A percentile compares a stretch with the other conserved stretches of the same genome.
These are phyloP conservation scores for Schoenoplectus triqueter DNA, from an alignment of 202 grass and related monocot genomes.

Conservation along the genomic window DNA sequence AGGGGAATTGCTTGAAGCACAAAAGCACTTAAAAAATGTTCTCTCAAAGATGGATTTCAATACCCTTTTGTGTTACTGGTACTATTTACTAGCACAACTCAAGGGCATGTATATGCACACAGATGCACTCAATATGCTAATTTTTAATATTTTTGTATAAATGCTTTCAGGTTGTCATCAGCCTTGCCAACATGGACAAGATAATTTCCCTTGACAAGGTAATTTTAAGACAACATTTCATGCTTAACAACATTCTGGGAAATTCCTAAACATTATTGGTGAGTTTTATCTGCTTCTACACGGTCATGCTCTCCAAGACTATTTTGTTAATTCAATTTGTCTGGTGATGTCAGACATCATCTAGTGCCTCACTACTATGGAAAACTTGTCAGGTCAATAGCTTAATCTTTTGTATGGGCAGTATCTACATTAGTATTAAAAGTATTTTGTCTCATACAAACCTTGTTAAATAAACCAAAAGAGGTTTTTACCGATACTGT, in stretches of 20 bases:
- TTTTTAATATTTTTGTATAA: conserved; percentile 30
- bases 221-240: conserved; percentile 34
- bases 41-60: background rate
- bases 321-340: background rate
- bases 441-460: background rate
- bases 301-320: background rate
- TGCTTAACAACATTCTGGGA: conserved; percentile 2
- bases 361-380: background rate
- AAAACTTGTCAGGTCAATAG: background rate
- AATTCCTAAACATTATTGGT: conserved; percentile 9
- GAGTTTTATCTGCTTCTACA: conserved; percentile 24
- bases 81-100: background rate
- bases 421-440: background rate
- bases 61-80: background rate
- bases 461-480: background rate
- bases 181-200: conserved; percentile 77
- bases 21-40: background rate
- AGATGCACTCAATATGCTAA: background rate
- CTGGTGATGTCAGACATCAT: background rate
- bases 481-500: conserved; percentile 5
- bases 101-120: background rate
- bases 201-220: conserved; percentile 89
- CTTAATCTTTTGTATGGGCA: background rate
- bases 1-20: background rate
- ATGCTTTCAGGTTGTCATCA: conserved; percentile 73